A percentile compares a stretch with the other conserved stretches of the same genome.
Conservation (phyloP, 306 rosid genomes). For the Argentina anserina region DNA sequence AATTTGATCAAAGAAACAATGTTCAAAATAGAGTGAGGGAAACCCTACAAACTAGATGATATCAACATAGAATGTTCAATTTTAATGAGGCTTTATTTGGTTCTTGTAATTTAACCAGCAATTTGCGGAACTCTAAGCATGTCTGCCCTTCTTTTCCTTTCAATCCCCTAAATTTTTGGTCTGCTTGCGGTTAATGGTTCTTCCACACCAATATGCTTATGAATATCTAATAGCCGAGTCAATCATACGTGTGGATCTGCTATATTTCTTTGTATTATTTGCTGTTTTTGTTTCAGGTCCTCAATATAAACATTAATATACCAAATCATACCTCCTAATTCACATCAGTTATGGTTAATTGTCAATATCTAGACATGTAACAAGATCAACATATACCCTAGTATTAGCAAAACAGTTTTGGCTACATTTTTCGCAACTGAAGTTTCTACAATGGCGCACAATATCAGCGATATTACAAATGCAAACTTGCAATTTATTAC, state of each 20-base stretch:
- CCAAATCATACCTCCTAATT: not conserved
- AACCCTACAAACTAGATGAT: not conserved
- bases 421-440: too few relatives aligned
- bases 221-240: not conserved
- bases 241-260: not conserved
- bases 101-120: not conserved
- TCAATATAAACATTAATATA: not conserved
- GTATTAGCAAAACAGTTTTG: not conserved
- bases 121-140: not conserved
- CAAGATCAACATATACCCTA: not conserved
- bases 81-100: not conserved
- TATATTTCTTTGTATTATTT: not conserved
- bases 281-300: not conserved
- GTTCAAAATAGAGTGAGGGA: conserved; percentile 5
- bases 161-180: not conserved
- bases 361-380: not conserved
- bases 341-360: not conserved
- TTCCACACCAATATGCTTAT: not conserved
- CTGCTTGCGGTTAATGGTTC: not conserved
- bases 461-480: too few relatives aligned
- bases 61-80: not conserved
- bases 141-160: not conserved
- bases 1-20: not conserved
- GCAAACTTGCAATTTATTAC: not conserved
- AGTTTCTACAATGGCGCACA: not conserved